These are phyloP conservation scores for Xerocomellus dryophilus DNA, from an alignment of 768 basidiomycete species.

Conservation along the genomic window DNA sequence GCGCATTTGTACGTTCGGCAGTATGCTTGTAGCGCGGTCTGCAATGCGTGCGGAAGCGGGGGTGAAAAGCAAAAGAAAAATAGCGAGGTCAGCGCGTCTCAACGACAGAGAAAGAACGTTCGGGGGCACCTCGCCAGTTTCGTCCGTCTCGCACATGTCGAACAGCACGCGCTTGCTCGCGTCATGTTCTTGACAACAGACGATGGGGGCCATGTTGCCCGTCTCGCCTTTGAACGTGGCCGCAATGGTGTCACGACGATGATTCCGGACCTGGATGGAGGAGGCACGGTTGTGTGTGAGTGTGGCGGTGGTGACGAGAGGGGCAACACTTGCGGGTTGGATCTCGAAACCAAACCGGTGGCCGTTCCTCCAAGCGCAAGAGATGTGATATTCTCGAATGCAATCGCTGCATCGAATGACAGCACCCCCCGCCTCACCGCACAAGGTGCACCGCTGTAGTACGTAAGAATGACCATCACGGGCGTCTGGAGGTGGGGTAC, in stretches of 20 bases:
- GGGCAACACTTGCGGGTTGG: slow-evolving; percentile 54
- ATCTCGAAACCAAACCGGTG: slow-evolving; percentile 93
- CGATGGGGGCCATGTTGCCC: slow-evolving; percentile 74
- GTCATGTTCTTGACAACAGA: slow-evolving; percentile 79
- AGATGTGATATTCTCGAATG: slow-evolving; percentile 72
- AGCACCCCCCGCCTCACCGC: slow-evolving; percentile 69
- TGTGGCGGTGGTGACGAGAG: background rate
- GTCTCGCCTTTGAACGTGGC: slow-evolving; percentile 75
- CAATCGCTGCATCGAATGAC: slow-evolving; percentile 86
- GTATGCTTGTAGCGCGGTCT: slow-evolving; percentile 92
- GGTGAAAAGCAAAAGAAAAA: background rate
- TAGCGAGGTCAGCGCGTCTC: slow-evolving; percentile 8
- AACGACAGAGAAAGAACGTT: background rate
- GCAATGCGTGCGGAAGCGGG: background rate
- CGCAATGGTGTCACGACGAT: slow-evolving; percentile 61
- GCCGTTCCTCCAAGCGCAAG: slow-evolving; percentile 86
- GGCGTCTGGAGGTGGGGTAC: slow-evolving; percentile 25
- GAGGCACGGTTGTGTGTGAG: background rate
- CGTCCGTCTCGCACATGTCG: slow-evolving; percentile 82
- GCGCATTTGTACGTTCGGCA: slow-evolving; percentile 83
- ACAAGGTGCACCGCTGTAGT: slow-evolving; percentile 69
- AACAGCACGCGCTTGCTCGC: slow-evolving; percentile 63
- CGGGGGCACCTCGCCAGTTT: slow-evolving; percentile 65
- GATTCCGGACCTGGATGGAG: slow-evolving; percentile 64
- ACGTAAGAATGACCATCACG: slow-evolving; percentile 6